These are phyloP conservation scores for Mycocentrospora acerina DNA, from an alignment of 2,329 filamentous ascomycete genomes.

Conservation along the genomic window DNA sequence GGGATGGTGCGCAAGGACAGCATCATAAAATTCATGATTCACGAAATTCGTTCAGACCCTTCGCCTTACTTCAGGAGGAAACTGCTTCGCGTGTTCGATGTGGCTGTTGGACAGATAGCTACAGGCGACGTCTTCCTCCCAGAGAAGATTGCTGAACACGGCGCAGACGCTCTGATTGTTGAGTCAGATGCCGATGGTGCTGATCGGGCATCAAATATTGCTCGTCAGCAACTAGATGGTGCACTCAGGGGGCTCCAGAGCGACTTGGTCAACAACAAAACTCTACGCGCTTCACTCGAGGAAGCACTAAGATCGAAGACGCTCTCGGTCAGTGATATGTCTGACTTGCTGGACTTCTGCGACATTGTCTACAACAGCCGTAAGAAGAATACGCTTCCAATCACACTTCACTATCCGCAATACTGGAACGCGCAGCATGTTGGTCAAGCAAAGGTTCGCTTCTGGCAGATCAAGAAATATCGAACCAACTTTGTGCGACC, in stretches of 20 bases:
- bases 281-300: conserved; percentile 58
- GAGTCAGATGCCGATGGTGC: conserved; percentile 52
- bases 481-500: conserved; percentile 18
- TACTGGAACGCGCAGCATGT: conserved; percentile 58
- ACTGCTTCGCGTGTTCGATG: conserved; percentile 55
- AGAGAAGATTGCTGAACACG: conserved; percentile 30
- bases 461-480: conserved; percentile 27
- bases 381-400: conserved; percentile 50
- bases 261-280: conserved; percentile 52
- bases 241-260: conserved; percentile 59
- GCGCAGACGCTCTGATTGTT: conserved; percentile 54
- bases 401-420: conserved; percentile 57
- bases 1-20: conserved; percentile 53
- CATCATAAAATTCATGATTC: conserved; percentile 59
- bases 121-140: conserved; percentile 51
- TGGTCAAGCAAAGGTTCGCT: conserved; percentile 48
- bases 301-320: conserved; percentile 55
- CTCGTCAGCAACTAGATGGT: conserved; percentile 59
- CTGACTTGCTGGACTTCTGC: conserved; percentile 60
- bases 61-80: conserved; percentile 60
- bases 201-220: conserved; percentile 54
- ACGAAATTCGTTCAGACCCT: conserved; percentile 57
- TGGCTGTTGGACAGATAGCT: conserved; percentile 59
- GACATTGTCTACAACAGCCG: conserved; percentile 54
- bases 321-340: conserved; percentile 56